Conservation (phyloP, 768 basidiomycete species). For the Suillus paluster region DNA sequence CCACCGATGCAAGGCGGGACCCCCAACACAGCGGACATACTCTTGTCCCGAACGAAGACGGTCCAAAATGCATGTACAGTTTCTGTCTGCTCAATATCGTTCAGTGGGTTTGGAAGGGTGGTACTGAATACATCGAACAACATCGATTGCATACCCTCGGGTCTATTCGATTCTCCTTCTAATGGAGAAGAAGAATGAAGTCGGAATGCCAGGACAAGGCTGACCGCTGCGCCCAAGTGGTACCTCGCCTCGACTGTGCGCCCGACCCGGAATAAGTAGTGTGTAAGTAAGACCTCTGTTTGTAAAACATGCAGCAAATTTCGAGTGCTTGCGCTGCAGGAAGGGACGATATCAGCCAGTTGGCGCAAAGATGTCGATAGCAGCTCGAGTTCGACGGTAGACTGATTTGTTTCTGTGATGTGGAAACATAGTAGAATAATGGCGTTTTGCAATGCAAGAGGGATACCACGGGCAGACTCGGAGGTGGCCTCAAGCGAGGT, state of each 20-base stretch:
- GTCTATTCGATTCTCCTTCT: neutral
- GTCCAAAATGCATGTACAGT: slow-evolving; percentile 45
- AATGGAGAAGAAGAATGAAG: slow-evolving; percentile 40
- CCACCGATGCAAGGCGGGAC: slow-evolving; percentile 34
- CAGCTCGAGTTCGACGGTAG: slow-evolving; percentile 47
- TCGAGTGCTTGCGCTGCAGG: slow-evolving; percentile 38
- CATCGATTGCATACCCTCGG: neutral
- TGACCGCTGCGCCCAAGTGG: slow-evolving; percentile 52
- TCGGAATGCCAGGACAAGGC: slow-evolving; percentile 49
- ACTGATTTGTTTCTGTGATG: slow-evolving; percentile 47
- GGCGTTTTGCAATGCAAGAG: slow-evolving; percentile 51
- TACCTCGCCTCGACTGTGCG: slow-evolving; percentile 64
- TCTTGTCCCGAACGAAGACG: slow-evolving; percentile 38
- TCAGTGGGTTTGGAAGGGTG: slow-evolving; percentile 35
- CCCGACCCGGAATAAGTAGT: slow-evolving; percentile 66
- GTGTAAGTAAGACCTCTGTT: slow-evolving; percentile 64
- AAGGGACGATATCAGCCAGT: slow-evolving; percentile 47
- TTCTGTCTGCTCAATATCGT: slow-evolving; percentile 41
- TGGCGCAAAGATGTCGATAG: slow-evolving; percentile 54
- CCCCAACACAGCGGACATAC: slow-evolving; percentile 32
- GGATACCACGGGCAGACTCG: slow-evolving; percentile 43
- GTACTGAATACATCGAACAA: neutral
- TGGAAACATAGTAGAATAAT: slow-evolving; percentile 59
- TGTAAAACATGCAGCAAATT: slow-evolving; percentile 59
- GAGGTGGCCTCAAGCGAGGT: slow-evolving; percentile 36